Evolutionary conservation across 1,139 yeast species (phyloP), one percentile per base, ranked within the genome.

Genomic region (Scheffersomyces cryptocercus): DNA sequence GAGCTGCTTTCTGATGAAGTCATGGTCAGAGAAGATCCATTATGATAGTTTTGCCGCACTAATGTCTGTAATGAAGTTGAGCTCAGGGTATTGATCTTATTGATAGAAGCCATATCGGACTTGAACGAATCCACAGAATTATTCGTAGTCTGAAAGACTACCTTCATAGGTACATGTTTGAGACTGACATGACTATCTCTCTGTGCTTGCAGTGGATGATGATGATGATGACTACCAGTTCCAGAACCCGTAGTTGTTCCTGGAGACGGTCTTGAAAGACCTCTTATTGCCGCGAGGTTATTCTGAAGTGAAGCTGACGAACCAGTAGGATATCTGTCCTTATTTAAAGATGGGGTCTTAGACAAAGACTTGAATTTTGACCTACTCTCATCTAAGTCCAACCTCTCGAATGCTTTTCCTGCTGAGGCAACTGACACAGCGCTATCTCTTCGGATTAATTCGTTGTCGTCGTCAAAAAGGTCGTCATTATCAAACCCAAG

Each of bases 321-420:
- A 33, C 35, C 28, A 35, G 42, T 8, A 35, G 35, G 13, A 29
- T 16, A 28, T 13, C 35, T 31, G 34, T 34, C 33, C 26, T 20
- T 37, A 37, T 38, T 31, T 33, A 32, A 16, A 29, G 28, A 28
- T 29, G 28, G 13, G 24, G 28, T 32, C 12, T 20, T 24, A 12
- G 32, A 26, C 28, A 28, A 15, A 34, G 44, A 37, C 7, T 28
- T 13, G 33, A 31, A 31, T 31, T 31, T 31, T n/a, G 11, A 26
- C 28, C 10, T 37, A 30, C 13, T 41, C 24, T 67, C 73, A 28
- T 64, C 64, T 13, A 69, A 54, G 11, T 62, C 64, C 14, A 68
- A 45, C 30, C 65, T 64, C 41, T 69, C 75, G 35, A 68, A 51
- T 9, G 68, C 51, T 26, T 75, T 50, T 3, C 72, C 74, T 2